phyloP scores from a whole-genome alignment of 805 yeast genomes.

The Candida michaelii region DNA sequence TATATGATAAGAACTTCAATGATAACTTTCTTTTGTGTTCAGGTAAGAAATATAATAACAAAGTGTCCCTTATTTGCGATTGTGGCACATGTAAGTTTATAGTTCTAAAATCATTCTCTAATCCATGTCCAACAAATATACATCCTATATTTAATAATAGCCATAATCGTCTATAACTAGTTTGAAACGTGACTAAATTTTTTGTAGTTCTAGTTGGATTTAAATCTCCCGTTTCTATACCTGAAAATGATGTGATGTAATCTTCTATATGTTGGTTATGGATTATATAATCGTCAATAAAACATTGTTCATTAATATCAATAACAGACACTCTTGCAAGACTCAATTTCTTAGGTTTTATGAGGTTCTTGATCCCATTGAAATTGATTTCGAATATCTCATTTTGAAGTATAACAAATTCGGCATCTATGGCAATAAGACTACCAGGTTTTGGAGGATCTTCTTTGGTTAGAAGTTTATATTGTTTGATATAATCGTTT shows the following conservation, averaged over 20 bases:
- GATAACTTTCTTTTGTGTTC: constrained; percentile 77
- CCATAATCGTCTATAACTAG: constrained; percentile 90
- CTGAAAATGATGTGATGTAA: constrained; percentile 86
- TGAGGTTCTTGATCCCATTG: constrained; percentile 65
- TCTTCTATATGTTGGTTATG: constrained; percentile 73
- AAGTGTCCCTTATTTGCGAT: constrained; percentile 85
- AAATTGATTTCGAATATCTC: constrained; percentile 78
- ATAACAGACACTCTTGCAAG: constrained; percentile 88
- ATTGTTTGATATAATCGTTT: constrained; percentile 58
- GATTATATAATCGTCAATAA: constrained; percentile 89
- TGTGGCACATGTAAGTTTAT: constrained; percentile 89
- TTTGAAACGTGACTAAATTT: constrained; percentile 73
- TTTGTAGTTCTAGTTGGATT: constrained; percentile 65
- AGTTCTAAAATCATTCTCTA: constrained; percentile 86
- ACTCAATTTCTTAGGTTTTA: constrained; percentile 73
- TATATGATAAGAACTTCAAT: constrained; percentile 82
- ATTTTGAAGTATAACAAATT: constrained; percentile 79
- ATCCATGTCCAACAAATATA: constrained; percentile 92
- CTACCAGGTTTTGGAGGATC: constrained; percentile 78
- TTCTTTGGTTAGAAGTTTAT: constrained; percentile 60
- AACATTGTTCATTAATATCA: constrained; percentile 69
- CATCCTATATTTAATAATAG: constrained; percentile 83
- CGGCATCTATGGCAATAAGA: constrained; percentile 93
- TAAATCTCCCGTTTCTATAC: constrained; percentile 91
- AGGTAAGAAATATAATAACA: constrained; percentile 71